These are phyloP conservation scores for Podila verticillata DNA, from an alignment of 192 early-diverging fungal genomes.

Conservation along the genomic window DNA sequence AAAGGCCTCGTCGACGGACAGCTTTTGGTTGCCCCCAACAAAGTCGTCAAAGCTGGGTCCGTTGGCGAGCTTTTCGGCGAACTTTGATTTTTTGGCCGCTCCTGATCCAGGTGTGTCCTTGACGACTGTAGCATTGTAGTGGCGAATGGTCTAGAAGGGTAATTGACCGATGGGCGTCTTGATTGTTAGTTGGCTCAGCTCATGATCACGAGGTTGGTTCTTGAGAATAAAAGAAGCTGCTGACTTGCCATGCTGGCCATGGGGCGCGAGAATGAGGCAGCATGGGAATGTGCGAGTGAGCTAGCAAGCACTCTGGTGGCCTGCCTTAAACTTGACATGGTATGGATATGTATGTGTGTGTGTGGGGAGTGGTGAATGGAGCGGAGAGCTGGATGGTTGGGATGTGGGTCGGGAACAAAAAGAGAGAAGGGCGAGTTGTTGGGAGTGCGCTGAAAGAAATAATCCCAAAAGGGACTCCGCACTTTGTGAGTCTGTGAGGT, in stretches of 20 bases:
- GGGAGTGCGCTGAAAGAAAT: background rate
- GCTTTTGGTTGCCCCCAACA: conserved; percentile 55
- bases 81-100: conserved; percentile 47
- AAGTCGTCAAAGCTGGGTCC: conserved; percentile 71
- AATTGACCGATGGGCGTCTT: background rate
- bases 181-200: background rate
- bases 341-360: background rate
- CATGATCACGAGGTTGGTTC: background rate
- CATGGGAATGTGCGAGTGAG: conserved; percentile 3
- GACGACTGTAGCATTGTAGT: conserved; percentile 49
- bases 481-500: background rate
- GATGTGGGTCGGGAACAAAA: background rate
- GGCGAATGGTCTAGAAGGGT: conserved; percentile 18
- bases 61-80: conserved; percentile 53
- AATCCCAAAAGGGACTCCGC: conserved; percentile 3
- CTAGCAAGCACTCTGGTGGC: conserved; percentile 25
- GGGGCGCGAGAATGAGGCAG: conserved; percentile 1
- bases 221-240: background rate
- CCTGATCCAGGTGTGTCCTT: conserved; percentile 14
- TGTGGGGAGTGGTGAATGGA: background rate
- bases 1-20: conserved; percentile 67
- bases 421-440: conserved; percentile 1
- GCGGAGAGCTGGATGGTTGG: background rate
- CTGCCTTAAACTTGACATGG: conserved; percentile 33
- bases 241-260: conserved; percentile 29